phyloP scores from a whole-genome alignment of 257 asterid species.

The Petunia axillaris region DNA sequence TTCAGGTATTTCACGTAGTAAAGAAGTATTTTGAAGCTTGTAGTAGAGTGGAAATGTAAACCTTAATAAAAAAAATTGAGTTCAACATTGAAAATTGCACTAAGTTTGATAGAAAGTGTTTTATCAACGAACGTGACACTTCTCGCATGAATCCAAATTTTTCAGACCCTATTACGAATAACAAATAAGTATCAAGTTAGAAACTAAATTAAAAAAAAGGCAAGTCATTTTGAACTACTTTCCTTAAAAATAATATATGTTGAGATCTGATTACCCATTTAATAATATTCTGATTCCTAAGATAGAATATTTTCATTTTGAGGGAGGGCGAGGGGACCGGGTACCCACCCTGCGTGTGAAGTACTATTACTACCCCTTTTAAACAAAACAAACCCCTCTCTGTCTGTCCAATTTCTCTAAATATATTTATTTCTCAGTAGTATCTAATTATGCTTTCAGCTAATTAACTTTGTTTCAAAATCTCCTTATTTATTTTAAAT shows the following conservation, averaged over 20 bases:
- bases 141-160: too few relatives aligned
- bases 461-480: constrained; percentile 1
- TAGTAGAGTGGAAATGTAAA: too few relatives aligned
- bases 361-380: neutral
- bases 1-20: too few relatives aligned
- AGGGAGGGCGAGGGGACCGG: neutral
- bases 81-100: too few relatives aligned
- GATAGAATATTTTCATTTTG: neutral
- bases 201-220: too few relatives aligned
- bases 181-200: neutral
- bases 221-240: neutral
- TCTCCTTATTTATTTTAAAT: neutral
- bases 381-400: neutral
- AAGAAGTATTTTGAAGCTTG: too few relatives aligned
- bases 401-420: constrained; percentile 9
- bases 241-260: neutral
- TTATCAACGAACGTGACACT: too few relatives aligned
- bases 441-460: constrained; percentile 17
- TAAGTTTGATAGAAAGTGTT: too few relatives aligned
- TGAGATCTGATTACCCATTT: neutral
- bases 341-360: neutral
- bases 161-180: too few relatives aligned
- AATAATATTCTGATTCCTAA: neutral
- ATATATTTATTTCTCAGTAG: neutral
- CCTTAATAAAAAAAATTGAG: too few relatives aligned